Percentiles rank a stretch among this genome's conserved stretches.
These are phyloP conservation scores for Olyra latifolia DNA, from an alignment of 176 grass and related monocot species.

Conservation along the genomic window DNA sequence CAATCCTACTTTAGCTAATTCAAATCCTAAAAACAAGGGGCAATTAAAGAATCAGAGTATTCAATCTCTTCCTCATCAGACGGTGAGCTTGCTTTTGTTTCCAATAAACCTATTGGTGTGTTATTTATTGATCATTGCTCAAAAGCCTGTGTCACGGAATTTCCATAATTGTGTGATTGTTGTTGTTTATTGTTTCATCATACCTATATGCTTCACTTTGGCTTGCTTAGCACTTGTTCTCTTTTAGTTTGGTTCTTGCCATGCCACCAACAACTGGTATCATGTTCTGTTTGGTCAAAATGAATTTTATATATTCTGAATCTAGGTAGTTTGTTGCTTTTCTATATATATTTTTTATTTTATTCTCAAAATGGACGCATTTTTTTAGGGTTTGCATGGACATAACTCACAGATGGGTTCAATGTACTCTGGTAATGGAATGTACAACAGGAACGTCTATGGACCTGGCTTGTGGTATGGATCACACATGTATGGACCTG, in stretches of 20 bases:
- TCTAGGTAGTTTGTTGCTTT: background rate
- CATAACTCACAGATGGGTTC: conserved; percentile 16
- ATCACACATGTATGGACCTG: conserved; percentile 61
- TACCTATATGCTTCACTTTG: background rate
- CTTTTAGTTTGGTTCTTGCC: background rate
- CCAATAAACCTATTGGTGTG: background rate
- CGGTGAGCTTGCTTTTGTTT: conserved; percentile 5
- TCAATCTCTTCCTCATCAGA: conserved; percentile 11
- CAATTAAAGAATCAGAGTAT: conserved; percentile 34
- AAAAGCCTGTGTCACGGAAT: background rate
- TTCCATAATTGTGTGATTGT: background rate
- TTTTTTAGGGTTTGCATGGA: conserved; percentile 32
- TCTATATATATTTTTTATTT: background rate
- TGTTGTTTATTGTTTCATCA: background rate
- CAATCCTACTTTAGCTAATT: conserved; percentile 34
- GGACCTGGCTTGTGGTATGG: conserved; percentile 56
- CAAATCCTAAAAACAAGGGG: conserved; percentile 41
- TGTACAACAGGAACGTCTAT: conserved; percentile 57
- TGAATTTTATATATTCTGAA: background rate
- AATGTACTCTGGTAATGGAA: conserved; percentile 54
- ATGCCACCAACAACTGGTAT: background rate
- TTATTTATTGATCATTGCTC: conserved; percentile 11
- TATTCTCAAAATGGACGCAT: background rate
- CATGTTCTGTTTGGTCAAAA: background rate
- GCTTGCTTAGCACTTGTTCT: background rate